Percentiles rank a stretch among this genome's conserved stretches.
Conservation (phyloP, 106 monocot genomes). For the Amphibolis antarctica region DNA sequence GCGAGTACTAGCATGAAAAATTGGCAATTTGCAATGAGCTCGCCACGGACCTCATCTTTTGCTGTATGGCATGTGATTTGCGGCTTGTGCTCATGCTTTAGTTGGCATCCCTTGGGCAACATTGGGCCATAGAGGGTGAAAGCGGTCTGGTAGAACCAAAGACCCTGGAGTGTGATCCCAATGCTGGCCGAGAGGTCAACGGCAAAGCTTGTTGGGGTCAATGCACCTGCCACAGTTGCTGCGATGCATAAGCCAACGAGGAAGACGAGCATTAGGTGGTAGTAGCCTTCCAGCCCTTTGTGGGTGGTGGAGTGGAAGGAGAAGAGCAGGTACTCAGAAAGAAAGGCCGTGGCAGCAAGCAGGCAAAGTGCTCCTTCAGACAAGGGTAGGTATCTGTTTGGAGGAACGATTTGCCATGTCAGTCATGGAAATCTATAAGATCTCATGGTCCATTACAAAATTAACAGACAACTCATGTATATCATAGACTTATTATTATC, state of each 20-base stretch:
- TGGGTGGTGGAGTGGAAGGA: slow-evolving; percentile 92
- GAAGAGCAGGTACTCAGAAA: slow-evolving; percentile 75
- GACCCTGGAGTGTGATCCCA: slow-evolving; percentile 76
- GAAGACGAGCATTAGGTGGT: slow-evolving; percentile 81
- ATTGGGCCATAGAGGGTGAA: slow-evolving; percentile 92
- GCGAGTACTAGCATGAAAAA: slow-evolving; percentile 56
- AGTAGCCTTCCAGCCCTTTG: slow-evolving; percentile 87
- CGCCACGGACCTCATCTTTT: slow-evolving; percentile 41
- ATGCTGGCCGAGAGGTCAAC: slow-evolving; percentile 49
- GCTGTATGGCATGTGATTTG: slow-evolving; percentile 38
- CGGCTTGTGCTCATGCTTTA: slow-evolving; percentile 32
- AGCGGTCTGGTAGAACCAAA: slow-evolving; percentile 99
- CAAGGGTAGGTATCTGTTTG: slow-evolving; percentile 45
- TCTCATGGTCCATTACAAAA: too few species aligned
- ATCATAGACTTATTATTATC: too few species aligned
- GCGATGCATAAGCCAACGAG: slow-evolving; percentile 62
- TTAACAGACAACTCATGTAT: too few species aligned
- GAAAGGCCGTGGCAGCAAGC: slow-evolving; percentile 66
- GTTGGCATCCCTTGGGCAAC: slow-evolving; percentile 77
- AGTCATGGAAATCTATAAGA: neutral
- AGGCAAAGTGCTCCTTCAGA: slow-evolving; percentile 67
- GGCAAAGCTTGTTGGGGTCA: slow-evolving; percentile 45
- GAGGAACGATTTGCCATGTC: neutral
- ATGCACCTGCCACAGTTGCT: slow-evolving; percentile 39
- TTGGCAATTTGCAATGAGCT: slow-evolving; percentile 75